Base-by-base conservation (phyloP, 2,329 filamentous ascomycete species). In the Sphaerostilbella broomeana region DNA sequence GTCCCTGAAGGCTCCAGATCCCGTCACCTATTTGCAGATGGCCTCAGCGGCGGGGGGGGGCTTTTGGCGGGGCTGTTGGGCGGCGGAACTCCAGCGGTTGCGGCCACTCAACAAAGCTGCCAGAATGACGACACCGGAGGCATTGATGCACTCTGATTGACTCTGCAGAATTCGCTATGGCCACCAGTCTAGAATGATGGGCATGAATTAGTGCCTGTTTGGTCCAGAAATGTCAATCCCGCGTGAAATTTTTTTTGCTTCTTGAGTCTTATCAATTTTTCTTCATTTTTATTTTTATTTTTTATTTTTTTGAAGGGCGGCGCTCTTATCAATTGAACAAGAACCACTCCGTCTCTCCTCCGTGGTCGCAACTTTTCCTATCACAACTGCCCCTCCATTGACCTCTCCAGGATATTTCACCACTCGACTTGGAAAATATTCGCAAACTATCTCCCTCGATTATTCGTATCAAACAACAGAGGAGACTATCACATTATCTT, bases 381-480 rank as follows among this genome's bases (percentile, higher is more conserved):
- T 34, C 37, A 30, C 17, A 32, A 9, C 26, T 32, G 37, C 33
- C 42, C 40, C 44, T 47, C 37, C 38, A 42, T 39, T 38, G 26
- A 20, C 24, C 33, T 21, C 42, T 33, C 36, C 36, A 44, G 19
- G 18, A 8, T 42, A 8, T 12, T 7, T 25, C 16, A 10, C 13
- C 8, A 26, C 21, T 20, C n/a, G n/a, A n/a, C n/a, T n/a, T n/a
- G n/a, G n/a, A n/a, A n/a, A n/a, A n/a, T n/a, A n/a, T 22, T 26
- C 20, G 27, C 19, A 19, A 15, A 12, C 17, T 12, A 18, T 18
- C 26, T 19, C 16, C 21, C n/a, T 22, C 7, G 19, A 24, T n/a
- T 7, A 29, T 16, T 21, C 13, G 4, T 19, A 24, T 15, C 21
- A 28, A 10, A 34, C 27, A 29, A 25, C 55, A 63, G 43, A 37